Base-by-base conservation (phyloP, 2,329 filamentous ascomycete species). In the Hypoxylon sp. region DNA sequence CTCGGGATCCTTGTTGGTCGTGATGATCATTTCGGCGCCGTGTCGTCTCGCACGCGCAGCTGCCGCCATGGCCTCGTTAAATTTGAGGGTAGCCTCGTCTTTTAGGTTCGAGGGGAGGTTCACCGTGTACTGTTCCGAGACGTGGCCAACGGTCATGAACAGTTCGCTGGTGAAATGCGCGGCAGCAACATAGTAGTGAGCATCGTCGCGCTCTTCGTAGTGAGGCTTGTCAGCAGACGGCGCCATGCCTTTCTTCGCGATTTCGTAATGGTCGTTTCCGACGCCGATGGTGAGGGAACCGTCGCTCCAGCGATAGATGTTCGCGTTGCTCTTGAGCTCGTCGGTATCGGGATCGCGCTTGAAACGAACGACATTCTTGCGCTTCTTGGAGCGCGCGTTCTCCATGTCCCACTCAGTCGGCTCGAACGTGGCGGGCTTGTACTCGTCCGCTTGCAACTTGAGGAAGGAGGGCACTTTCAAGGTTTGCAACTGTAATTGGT, bases 241-340 rank as follows among this genome's bases (percentile, higher is more conserved):
- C 1, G 88, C 89, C 43, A 92, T 83, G 20, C 81, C 76, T 74
- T 91, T 92, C 67, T 84, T 86, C 61, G 86, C 82, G 41, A 93
- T 82, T 69, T 92, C 88, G 77, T 88, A 93, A 68, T 93, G 90
- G 62, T 88, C 86, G 57, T 85, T 86, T 11, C 89, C 90, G 20
- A 93, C 80, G n/a, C 88, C 85, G 20, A 94, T 78, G 9, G 89
- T 92, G 13, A 91, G 78, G 3, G 88, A 91, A 23, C 90, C 90
- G 69, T 94, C 90, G 60, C 87, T 91, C 90, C 90, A 94, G 65
- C 84, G 84, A 69, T 91, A 85, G 24, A 94, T 77, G 61, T 88
- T 83, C 2, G 90, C 84, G 70, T 94, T 94, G 69, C 89, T 92
- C 70, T 89, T 85, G 10, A 92, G 79, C 60, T 86, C 78, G 45